Base-by-base conservation (phyloP, 1,284 basidiomycete genomes). In the Pterulicium gracile region DNA sequence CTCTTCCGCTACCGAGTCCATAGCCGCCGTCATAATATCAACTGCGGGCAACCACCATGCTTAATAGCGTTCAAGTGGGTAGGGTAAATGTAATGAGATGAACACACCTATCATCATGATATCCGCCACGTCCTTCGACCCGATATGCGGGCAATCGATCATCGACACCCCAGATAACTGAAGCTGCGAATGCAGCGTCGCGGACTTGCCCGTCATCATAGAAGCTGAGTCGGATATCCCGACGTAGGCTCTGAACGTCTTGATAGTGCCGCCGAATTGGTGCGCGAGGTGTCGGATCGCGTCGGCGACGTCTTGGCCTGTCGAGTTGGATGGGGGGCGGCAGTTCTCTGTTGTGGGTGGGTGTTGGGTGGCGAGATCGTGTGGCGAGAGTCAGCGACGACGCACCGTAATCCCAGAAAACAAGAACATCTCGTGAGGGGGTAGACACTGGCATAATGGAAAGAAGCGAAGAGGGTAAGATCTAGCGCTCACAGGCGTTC, bases 331-430 rank as follows among this genome's bases (percentile, higher is more conserved):
- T 4, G 75, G 68, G 2, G 71, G 63, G 12, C 63, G 65, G 51
- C 78, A 77, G 49, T 80, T 79, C 53, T 81, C 79, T 80, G 50
- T 32, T 7, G 27, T 5, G n/a, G 19, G 19, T n/a, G n/a, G n/a
- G n/a, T n/a, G n/a, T n/a, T n/a, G n/a, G n/a, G n/a, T n/a, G n/a
- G n/a, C n/a, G n/a, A n/a, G n/a, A n/a, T n/a, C n/a, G n/a, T n/a
- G n/a, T n/a, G n/a, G n/a, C n/a, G 22, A 23, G 23, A 24, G 27
- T 21, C 3, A 20, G 49, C 22, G 14, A 15, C 4, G 3, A 60
- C 72, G 39, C 47, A 77, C 77, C 77, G 53, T 72, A 74, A 56
- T 80, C 78, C 77, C 79, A 81, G 51, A 77, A 81, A 23, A 81
- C 67, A 46, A 72, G 74, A 36, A 77, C 74, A 41, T 39, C 36